Evolutionary conservation across 2,329 filamentous ascomycete species (phyloP).

Genomic region (Orbilia ellipsospora): DNA sequence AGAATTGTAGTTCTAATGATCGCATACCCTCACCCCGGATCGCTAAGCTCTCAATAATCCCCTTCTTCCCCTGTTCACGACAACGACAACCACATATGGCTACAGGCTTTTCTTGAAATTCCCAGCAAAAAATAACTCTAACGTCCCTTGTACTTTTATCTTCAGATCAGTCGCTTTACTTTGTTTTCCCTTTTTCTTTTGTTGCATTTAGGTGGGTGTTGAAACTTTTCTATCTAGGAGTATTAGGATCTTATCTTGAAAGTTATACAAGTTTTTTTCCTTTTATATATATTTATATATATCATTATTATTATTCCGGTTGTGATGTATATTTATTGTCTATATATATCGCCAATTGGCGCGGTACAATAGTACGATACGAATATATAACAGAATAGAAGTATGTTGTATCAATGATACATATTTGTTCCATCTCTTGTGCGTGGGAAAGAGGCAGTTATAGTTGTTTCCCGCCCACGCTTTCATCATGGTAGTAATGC

Average conservation of each 20-base stretch:
- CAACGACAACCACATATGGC: no score
- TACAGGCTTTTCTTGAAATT: neutral
- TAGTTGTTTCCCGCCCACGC: constrained; percentile 1
- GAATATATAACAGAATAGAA: neutral
- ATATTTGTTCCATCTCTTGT: neutral
- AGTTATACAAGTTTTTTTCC: neutral
- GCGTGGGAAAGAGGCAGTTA: constrained; percentile 30
- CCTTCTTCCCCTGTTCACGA: neutral
- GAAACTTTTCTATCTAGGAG: constrained; percentile 10
- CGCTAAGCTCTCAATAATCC: constrained; percentile 15
- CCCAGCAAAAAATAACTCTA: neutral
- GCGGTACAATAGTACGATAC: constrained; percentile 17
- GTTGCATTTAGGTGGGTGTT: constrained; percentile 24
- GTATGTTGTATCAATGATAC: constrained; percentile 19
- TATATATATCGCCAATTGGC: constrained; percentile 47
- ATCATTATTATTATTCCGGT: constrained; percentile 11
- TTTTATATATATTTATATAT: constrained; percentile 7
- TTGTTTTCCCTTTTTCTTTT: constrained; percentile 19
- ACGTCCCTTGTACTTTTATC: constrained; percentile 40
- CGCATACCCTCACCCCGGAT: constrained; percentile 10
- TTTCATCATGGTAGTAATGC: no score
- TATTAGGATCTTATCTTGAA: constrained; percentile 6
- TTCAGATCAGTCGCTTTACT: neutral
- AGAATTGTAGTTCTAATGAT: constrained; percentile 42
- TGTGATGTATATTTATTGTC: constrained; percentile 13